These are phyloP conservation scores for Rhizodiscina lignyota DNA, from an alignment of 495 filamentous ascomycete genomes.

Conservation along the genomic window DNA sequence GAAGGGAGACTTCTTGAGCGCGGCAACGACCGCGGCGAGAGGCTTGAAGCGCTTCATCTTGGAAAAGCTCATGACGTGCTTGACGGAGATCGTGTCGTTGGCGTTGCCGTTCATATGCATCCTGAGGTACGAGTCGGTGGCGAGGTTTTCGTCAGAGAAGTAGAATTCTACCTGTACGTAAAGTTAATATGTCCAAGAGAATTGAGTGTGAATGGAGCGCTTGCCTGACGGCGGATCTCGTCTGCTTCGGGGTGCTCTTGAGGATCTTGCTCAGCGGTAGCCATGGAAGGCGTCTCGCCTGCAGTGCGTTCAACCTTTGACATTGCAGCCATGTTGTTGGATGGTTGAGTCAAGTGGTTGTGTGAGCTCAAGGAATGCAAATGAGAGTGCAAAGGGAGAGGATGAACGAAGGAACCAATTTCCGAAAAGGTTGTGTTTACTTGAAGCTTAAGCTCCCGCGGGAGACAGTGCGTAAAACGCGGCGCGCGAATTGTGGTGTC, in stretches of 20 bases:
- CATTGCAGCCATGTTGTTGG: too few relatives aligned
- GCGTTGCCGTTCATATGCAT: slow-evolving; percentile 12
- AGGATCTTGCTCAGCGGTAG: too few relatives aligned
- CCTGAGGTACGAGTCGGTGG: slow-evolving; percentile 17
- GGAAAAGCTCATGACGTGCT: slow-evolving; percentile 17
- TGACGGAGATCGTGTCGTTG: slow-evolving; percentile 19
- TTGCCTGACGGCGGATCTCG: slow-evolving; percentile 11
- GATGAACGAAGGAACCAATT: too few relatives aligned
- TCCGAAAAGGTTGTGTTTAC: too few relatives aligned
- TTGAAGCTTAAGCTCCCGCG: too few relatives aligned
- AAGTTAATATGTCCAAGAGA: background rate
- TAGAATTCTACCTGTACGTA: slow-evolving; percentile 22
- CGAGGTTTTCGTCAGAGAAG: slow-evolving; percentile 27
- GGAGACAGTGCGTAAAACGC: too few relatives aligned
- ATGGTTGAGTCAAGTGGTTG: too few relatives aligned
- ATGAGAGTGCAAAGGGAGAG: too few relatives aligned
- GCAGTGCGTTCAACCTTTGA: too few relatives aligned
- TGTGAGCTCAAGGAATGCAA: too few relatives aligned
- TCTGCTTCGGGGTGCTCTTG: slow-evolving; percentile 11
- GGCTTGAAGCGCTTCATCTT: slow-evolving; percentile 21
- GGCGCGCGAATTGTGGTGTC: too few relatives aligned
- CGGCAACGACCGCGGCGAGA: slow-evolving; percentile 9
- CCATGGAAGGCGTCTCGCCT: too few relatives aligned
- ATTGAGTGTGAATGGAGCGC: background rate
- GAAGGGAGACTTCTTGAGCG: slow-evolving; percentile 15